Evolutionary conservation across 2,329 filamentous ascomycete species (phyloP).

Genomic region (Colletotrichum sp.): DNA sequence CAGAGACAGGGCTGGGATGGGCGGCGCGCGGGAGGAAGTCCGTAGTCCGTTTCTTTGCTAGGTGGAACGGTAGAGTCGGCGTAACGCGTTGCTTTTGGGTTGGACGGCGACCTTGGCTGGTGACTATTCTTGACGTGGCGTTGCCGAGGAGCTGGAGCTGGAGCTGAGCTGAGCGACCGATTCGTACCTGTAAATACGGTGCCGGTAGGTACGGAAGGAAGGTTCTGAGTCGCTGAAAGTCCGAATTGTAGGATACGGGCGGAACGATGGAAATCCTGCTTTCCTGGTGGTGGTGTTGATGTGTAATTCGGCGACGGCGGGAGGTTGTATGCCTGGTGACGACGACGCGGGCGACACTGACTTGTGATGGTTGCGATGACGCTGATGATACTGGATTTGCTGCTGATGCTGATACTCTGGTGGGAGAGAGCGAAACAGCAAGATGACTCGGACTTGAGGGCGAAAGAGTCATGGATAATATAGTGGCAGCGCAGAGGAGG

Average conservation of each 20-base stretch:
- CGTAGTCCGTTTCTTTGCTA: constrained; percentile 2
- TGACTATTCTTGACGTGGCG: constrained; percentile 16
- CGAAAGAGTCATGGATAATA: constrained; percentile 16
- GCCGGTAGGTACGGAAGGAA: background rate
- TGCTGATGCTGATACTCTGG: background rate
- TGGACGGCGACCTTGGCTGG: background rate
- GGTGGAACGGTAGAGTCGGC: background rate
- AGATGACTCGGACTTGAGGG: constrained; percentile 7
- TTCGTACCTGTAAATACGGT: background rate
- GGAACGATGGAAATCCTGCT: constrained; percentile 4
- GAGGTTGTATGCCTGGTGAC: background rate
- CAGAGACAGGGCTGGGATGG: constrained; percentile 1
- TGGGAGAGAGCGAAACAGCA: background rate
- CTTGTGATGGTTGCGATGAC: constrained; percentile 12
- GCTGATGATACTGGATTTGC: background rate
- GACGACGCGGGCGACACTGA: background rate
- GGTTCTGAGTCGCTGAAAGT: background rate
- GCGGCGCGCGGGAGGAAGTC: constrained; percentile 6
- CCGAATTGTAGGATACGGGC: background rate
- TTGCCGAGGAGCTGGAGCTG: background rate
- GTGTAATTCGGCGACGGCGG: background rate
- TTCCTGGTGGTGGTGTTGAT: background rate
- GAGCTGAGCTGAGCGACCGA: background rate
- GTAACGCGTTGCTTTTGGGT: background rate
- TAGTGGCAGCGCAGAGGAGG: background rate